phyloP scores from a whole-genome alignment of 768 basidiomycete species.

The Podaxis rugospora region DNA sequence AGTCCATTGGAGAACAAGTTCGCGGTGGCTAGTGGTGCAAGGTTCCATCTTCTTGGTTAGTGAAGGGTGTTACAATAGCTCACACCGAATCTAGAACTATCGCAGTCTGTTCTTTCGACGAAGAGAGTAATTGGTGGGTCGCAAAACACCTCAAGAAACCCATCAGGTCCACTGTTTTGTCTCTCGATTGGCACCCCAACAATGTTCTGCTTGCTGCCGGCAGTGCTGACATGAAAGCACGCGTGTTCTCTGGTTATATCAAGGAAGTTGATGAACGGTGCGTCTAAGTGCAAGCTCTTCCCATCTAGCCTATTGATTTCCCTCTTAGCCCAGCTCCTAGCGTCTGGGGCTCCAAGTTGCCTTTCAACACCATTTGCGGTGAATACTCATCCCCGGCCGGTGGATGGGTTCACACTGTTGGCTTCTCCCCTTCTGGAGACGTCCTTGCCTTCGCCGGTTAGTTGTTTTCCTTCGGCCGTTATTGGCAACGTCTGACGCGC shows the following conservation, averaged over 20 bases:
- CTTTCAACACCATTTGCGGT: conserved; percentile 96
- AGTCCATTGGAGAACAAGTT: conserved; percentile 98
- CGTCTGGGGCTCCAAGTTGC: conserved; percentile 97
- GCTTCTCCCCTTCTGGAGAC: conserved; percentile 97
- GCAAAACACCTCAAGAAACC: conserved; percentile 97
- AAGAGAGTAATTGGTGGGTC: conserved; percentile 99
- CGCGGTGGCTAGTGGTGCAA: conserved; percentile 94
- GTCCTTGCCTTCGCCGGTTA: conserved; percentile 87
- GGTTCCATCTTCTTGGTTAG: conserved; percentile 39
- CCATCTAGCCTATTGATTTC: conserved; percentile 3
- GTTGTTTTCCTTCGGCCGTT: conserved; percentile 23
- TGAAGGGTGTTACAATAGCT: background rate
- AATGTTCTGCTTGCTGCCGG: conserved; percentile 96
- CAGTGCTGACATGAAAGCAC: conserved; percentile 96
- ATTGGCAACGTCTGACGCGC: background rate
- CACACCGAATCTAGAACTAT: conserved; percentile 60
- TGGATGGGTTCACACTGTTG: conserved; percentile 96
- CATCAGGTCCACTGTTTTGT: conserved; percentile 89
- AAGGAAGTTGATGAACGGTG: conserved; percentile 96
- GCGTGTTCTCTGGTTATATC: conserved; percentile 97
- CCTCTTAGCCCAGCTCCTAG: conserved; percentile 70
- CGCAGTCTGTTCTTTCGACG: conserved; percentile 94
- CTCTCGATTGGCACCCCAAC: conserved; percentile 98
- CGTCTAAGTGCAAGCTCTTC: conserved; percentile 15
- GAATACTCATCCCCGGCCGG: conserved; percentile 87